These are phyloP conservation scores for Cladorrhinum samala DNA, from an alignment of 495 filamentous ascomycete species.

Conservation along the genomic window DNA sequence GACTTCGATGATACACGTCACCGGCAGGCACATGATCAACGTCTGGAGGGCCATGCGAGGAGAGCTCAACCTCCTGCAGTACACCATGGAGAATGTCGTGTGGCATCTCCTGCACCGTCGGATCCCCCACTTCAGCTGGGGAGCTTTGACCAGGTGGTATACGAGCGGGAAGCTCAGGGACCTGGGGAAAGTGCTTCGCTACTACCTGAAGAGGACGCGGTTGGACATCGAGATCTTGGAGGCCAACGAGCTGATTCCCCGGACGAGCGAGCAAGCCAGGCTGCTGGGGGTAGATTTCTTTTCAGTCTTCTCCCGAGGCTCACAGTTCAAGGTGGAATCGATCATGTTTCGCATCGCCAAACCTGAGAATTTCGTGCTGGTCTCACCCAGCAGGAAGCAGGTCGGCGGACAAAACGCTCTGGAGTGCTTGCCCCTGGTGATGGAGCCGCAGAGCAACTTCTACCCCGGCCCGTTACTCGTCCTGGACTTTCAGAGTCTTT, in stretches of 20 bases:
- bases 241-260: slow-evolving; percentile 76
- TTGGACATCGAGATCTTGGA: slow-evolving; percentile 89
- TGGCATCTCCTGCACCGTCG: slow-evolving; percentile 89
- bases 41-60: slow-evolving; percentile 94
- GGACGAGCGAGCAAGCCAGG: slow-evolving; percentile 92
- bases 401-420: slow-evolving; percentile 91
- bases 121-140: slow-evolving; percentile 80
- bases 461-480: slow-evolving; percentile 87
- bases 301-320: slow-evolving; percentile 87
- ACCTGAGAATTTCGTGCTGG: slow-evolving; percentile 85
- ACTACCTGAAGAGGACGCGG: slow-evolving; percentile 70
- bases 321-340: slow-evolving; percentile 97
- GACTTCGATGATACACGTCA: slow-evolving; percentile 78
- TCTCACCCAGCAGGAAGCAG: slow-evolving; percentile 85
- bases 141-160: slow-evolving; percentile 77
- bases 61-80: slow-evolving; percentile 84
- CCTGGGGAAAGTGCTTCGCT: slow-evolving; percentile 67
- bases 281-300: slow-evolving; percentile 93
- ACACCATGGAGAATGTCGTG: slow-evolving; percentile 94
- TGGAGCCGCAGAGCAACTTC: slow-evolving; percentile 95
- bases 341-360: slow-evolving; percentile 99
- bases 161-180: slow-evolving; percentile 58
- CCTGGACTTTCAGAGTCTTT: slow-evolving; percentile 92
- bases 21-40: slow-evolving; percentile 92
- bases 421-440: slow-evolving; percentile 90